Percentiles rank a stretch among this genome's conserved stretches.
Evolutionary conservation across 139 green algal species (phyloP).

Genomic region (Volvox reticuliferus): DNA sequence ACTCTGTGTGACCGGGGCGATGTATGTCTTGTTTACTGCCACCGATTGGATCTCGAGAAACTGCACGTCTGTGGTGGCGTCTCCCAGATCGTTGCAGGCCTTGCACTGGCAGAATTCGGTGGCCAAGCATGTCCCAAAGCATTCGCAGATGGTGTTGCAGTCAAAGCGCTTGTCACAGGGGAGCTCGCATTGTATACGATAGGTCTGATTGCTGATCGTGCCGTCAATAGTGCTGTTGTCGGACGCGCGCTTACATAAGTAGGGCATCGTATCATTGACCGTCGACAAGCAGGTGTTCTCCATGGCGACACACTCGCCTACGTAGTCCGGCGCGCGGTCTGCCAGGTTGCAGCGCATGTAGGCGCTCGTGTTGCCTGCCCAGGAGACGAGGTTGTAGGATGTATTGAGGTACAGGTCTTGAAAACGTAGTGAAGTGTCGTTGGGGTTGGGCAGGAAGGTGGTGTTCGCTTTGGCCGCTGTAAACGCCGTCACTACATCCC

Average conservation of each 20-base stretch:
- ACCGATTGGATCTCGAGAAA: conserved; percentile 57
- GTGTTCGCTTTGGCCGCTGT: conserved; percentile 2
- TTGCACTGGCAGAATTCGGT: conserved; percentile 63
- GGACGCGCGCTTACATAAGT: conserved; percentile 57
- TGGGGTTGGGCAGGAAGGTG: neutral
- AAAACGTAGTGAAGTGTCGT: neutral
- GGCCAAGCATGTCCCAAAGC: conserved; percentile 49
- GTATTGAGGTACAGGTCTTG: no score
- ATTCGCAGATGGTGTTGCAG: conserved; percentile 71
- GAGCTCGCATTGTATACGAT: conserved; percentile 60
- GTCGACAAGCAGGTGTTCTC: conserved; percentile 51
- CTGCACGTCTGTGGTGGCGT: conserved; percentile 49
- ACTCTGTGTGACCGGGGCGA: no score
- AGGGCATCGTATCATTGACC: conserved; percentile 53
- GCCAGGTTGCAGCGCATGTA: conserved; percentile 71
- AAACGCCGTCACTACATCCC: neutral
- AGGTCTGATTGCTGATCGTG: conserved; percentile 39
- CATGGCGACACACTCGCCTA: conserved; percentile 64
- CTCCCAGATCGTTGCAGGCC: conserved; percentile 54
- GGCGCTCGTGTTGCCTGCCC: conserved; percentile 64
- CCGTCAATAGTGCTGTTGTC: conserved; percentile 16
- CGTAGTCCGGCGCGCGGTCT: conserved; percentile 66
- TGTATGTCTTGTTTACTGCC: neutral
- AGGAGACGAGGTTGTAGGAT: conserved; percentile 69
- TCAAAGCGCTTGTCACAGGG: conserved; percentile 63